Evolutionary conservation across 2,329 filamentous ascomycete genomes (phyloP).

Genomic region (Knufia fluminis): DNA sequence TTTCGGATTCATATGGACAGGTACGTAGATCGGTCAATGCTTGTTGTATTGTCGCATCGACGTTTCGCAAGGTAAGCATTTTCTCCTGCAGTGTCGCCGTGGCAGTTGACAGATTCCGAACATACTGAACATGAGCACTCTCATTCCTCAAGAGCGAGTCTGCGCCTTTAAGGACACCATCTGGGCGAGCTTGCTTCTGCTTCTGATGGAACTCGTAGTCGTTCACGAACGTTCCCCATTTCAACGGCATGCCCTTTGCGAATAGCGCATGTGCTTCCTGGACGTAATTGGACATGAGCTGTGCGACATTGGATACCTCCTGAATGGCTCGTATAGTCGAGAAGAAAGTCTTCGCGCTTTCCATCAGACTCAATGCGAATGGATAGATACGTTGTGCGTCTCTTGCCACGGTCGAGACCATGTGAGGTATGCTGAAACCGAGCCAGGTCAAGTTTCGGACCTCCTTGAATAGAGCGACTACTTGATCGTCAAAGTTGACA

Average conservation of each 20-base stretch:
- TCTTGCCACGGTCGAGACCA: slow-evolving; percentile 90
- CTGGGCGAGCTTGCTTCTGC: slow-evolving; percentile 48
- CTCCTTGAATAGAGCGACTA: slow-evolving; percentile 97
- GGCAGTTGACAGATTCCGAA: slow-evolving; percentile 80
- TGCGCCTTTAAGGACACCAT: slow-evolving; percentile 46
- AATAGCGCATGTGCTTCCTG: slow-evolving; percentile 82
- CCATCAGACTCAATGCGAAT: slow-evolving; percentile 95
- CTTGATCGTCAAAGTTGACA: slow-evolving; percentile 95
- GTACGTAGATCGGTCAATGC: slow-evolving; percentile 72
- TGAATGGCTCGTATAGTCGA: slow-evolving; percentile 79
- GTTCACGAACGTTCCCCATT: slow-evolving; percentile 97
- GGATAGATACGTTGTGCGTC: slow-evolving; percentile 98
- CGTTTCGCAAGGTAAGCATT: slow-evolving; percentile 65
- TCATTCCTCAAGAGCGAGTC: slow-evolving; percentile 48
- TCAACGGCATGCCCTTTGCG: slow-evolving; percentile 74
- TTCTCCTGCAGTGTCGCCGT: slow-evolving; percentile 85
- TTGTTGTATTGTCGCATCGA: slow-evolving; percentile 73
- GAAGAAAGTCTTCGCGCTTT: slow-evolving; percentile 87
- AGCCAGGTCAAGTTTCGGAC: slow-evolving; percentile 93
- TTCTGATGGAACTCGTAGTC: slow-evolving; percentile 85
- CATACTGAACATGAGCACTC: slow-evolving; percentile 93
- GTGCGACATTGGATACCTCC: slow-evolving; percentile 76
- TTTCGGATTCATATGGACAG: slow-evolving; percentile 71
- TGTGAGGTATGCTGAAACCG: slow-evolving; percentile 86
- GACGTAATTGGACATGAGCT: slow-evolving; percentile 80